phyloP scores from a whole-genome alignment of 257 asterid genomes.

The Petunia axillaris region DNA sequence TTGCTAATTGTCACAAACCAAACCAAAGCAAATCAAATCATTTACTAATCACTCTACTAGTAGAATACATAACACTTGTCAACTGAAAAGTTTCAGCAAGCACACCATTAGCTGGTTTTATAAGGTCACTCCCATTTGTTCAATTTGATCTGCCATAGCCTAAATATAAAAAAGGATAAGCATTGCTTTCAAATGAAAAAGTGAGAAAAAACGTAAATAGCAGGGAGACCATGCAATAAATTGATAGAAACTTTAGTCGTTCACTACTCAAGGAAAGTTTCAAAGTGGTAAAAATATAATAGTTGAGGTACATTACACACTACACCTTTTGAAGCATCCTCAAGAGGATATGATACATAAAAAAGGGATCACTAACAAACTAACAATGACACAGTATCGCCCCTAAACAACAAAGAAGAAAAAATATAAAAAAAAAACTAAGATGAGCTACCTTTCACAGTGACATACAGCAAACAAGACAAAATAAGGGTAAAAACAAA shows the following conservation, averaged over 20 bases:
- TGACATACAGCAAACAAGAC: not conserved
- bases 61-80: not conserved
- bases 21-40: not conserved
- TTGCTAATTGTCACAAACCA: constrained; percentile 46
- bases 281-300: not conserved
- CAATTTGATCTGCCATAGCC: constrained; percentile 92
- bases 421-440: constrained; percentile 7
- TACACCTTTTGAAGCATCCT: not conserved
- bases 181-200: not conserved
- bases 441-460: not conserved
- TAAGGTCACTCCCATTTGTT: constrained; percentile 68
- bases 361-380: too few species aligned
- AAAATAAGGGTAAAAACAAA: constrained; percentile 7
- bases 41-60: not conserved
- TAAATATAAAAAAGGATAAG: constrained; percentile 33
- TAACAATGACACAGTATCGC: not conserved
- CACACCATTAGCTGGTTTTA: constrained; percentile 72
- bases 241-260: not conserved
- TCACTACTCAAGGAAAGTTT: not conserved
- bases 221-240: constrained; percentile 6
- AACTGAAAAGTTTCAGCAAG: not conserved
- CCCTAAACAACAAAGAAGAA: not conserved
- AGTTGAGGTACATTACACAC: not conserved
- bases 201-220: not conserved
- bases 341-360: too few species aligned